Evolutionary conservation across 805 yeast genomes (phyloP).

Genomic region (Spathaspora hagerdaliae): DNA sequence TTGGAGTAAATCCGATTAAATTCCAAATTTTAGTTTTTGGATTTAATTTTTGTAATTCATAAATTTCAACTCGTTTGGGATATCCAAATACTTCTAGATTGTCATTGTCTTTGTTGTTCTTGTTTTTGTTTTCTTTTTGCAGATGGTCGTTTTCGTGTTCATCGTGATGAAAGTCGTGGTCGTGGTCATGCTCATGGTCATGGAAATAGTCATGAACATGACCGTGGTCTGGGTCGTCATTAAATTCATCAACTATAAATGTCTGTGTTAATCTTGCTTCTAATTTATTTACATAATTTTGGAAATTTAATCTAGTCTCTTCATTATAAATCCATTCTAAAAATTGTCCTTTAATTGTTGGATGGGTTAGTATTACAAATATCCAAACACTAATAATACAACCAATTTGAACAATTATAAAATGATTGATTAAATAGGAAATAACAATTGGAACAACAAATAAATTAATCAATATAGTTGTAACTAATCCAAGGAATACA

Average conservation of each 20-base stretch:
- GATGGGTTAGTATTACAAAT: constrained; percentile 43
- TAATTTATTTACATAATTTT: constrained; percentile 45
- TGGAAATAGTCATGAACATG: too few relatives aligned
- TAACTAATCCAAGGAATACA: constrained; percentile 39
- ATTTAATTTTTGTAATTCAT: constrained; percentile 57
- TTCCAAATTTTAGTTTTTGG: constrained; percentile 54
- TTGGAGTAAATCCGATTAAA: constrained; percentile 53
- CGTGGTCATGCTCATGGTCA: constrained; percentile 7
- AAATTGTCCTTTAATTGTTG: constrained; percentile 44
- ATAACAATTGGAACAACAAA: constrained; percentile 26
- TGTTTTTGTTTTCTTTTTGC: constrained; percentile 26
- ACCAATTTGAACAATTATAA: constrained; percentile 24
- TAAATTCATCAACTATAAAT: constrained; percentile 3
- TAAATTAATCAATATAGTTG: constrained; percentile 15
- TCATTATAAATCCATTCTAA: constrained; percentile 53
- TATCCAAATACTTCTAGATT: constrained; percentile 11
- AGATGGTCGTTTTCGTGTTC: constrained; percentile 12
- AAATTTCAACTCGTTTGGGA: constrained; percentile 51
- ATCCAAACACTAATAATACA: constrained; percentile 49
- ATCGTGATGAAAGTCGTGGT: constrained; percentile 8
- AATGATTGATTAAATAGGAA: constrained; percentile 23
- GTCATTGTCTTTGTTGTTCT: background rate
- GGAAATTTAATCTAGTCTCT: constrained; percentile 53
- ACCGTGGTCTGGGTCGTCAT: constrained; percentile 8
- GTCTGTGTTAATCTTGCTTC: constrained; percentile 35